Conservation (phyloP, 768 basidiomycete genomes). For the Agaricus subrufescens region DNA sequence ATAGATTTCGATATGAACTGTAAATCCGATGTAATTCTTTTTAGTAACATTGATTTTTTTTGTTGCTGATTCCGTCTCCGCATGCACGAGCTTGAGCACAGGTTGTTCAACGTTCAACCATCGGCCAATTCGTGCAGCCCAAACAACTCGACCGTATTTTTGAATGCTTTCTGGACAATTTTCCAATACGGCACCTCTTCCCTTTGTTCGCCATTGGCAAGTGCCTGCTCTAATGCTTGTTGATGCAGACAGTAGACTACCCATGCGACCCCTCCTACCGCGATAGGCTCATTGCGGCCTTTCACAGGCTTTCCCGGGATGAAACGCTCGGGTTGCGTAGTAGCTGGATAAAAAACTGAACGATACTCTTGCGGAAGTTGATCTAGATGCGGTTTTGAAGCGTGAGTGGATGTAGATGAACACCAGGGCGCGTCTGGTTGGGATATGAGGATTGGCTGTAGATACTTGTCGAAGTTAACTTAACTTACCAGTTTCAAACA, state of each 20-base stretch:
- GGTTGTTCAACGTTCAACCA: background rate
- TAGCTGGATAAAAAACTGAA: conserved; percentile 44
- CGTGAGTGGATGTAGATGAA: conserved; percentile 61
- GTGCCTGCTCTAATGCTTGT: conserved; percentile 23
- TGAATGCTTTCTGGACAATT: conserved; percentile 6
- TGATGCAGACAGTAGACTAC: conserved; percentile 46
- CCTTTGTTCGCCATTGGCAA: background rate
- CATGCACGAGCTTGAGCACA: too few relatives aligned
- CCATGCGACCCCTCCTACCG: conserved; percentile 70
- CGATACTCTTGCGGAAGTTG: conserved; percentile 42
- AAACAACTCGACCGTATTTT: conserved; percentile 3
- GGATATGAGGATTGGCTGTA: background rate
- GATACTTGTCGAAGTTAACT: background rate
- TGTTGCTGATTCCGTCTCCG: too few relatives aligned
- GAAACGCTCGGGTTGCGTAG: conserved; percentile 55
- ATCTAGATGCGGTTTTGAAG: conserved; percentile 47
- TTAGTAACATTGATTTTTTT: too few relatives aligned
- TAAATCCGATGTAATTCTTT: background rate
- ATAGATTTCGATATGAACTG: background rate
- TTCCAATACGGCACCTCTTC: conserved; percentile 5
- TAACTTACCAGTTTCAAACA: conserved; percentile 69
- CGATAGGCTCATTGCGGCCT: conserved; percentile 70
- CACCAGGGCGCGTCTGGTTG: conserved; percentile 67
- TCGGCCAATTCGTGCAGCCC: conserved; percentile 1
- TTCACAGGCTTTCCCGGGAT: conserved; percentile 59